Evolutionary conservation across 2,329 filamentous ascomycete genomes (phyloP), one percentile per base, ranked within the genome.

Genomic region (Fusarium sp.): DNA sequence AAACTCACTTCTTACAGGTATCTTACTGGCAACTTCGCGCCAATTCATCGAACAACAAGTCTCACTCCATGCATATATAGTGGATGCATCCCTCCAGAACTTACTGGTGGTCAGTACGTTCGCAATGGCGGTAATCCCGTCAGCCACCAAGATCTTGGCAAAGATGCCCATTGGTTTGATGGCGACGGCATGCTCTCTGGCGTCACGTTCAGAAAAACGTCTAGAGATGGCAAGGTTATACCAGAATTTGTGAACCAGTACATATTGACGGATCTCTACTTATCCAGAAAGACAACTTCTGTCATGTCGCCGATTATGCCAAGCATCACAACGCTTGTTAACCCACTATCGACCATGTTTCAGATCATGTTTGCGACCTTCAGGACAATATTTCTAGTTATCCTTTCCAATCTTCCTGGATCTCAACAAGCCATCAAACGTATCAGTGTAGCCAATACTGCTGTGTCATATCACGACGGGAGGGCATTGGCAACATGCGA

Each of bases 181-280:
- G 91, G 92, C 36, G 91, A 93, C 77, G 92, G 91, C 8, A 93
- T 93, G 91, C 86, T 93, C 15, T 88, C 88, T 35, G 91, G 91
- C 3, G 90, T 93, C 1, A 27, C 84, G 84, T 22, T 93, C 92
- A 77, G 82, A 33, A 57, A 33, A 5, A 80, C 80, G 5, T 79
- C 81, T 10, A 77, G 10, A 7, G 44, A 62, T 12, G 61, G 25
- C 0, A 79, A 83, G 5, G 84, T 91, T 3, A 78, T 83, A 63
- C 90, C 91, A 0, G 84, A 91, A 59, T 93, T 93, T 60, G 90
- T 91, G 60, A 93, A 93, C 67, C 89, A 91, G 72, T 93, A 89
- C 75, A 84, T 93, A 53, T 79, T 92, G 31, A 93, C 91, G 0
- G 91, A 94, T 72, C 80, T 92, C 9, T 91, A 87, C 70, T 9